These are phyloP conservation scores for Vaccinium darrowii DNA, from an alignment of 148 eudicot species.

Conservation along the genomic window DNA sequence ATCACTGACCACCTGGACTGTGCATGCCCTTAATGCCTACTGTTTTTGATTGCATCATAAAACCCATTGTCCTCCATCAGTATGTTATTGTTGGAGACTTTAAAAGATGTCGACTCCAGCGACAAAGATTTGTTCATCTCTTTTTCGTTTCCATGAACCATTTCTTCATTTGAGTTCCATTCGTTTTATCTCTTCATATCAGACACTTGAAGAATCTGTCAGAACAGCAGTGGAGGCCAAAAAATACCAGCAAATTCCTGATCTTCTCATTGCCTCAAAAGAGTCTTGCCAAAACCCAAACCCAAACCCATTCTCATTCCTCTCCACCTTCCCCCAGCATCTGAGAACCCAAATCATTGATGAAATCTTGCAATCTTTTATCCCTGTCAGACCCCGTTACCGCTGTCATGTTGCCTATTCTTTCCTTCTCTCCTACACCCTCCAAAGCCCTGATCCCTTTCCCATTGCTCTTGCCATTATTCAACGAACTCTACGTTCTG, in stretches of 20 bases:
- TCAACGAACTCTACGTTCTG: conserved; percentile 74
- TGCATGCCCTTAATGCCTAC: neutral
- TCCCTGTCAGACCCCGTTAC: conserved; percentile 53
- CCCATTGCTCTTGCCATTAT: conserved; percentile 64
- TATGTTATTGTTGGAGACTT: neutral
- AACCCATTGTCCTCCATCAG: neutral
- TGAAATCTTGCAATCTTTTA: conserved; percentile 69
- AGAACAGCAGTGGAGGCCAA: conserved; percentile 48
- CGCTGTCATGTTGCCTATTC: conserved; percentile 50
- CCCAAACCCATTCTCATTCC: conserved; percentile 68
- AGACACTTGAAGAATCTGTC: conserved; percentile 45
- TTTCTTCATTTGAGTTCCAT: conserved; percentile 22
- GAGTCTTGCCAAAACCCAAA: conserved; percentile 29
- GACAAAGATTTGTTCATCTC: conserved; percentile 4
- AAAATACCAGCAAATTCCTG: conserved; percentile 55
- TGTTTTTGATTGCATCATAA: conserved; percentile 3
- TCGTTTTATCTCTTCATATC: conserved; percentile 20
- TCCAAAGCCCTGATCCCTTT: conserved; percentile 57
- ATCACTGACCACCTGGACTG: neutral
- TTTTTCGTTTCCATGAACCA: conserved; percentile 8
- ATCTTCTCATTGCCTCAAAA: conserved; percentile 39
- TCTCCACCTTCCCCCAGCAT: conserved; percentile 36
- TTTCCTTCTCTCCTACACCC: conserved; percentile 57
- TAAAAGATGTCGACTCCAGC: conserved; percentile 7
- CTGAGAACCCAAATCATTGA: conserved; percentile 47